These are phyloP conservation scores for Plasmodium blacklocki DNA, from an alignment of 169 alveolate genomes.

Conservation along the genomic window DNA sequence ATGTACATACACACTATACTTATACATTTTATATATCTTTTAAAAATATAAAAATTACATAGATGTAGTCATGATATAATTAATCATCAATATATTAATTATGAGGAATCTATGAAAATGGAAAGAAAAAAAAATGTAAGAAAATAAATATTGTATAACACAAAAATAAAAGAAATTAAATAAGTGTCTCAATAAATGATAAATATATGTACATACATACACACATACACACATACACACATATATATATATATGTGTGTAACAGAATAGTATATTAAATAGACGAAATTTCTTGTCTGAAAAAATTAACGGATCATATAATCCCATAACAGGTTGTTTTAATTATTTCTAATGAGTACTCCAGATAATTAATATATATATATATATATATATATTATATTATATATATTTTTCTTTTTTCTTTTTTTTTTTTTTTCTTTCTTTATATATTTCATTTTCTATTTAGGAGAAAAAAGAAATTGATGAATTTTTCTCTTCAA, in stretches of 20 bases:
- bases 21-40: not conserved
- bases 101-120: conserved; percentile 28
- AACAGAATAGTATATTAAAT: conserved; percentile 9
- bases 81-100: conserved; percentile 28
- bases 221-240: no score
- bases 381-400: not conserved
- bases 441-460: not conserved
- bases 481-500: not conserved
- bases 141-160: not conserved
- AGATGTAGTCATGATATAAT: conserved; percentile 72
- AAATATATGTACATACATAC: no score
- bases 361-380: no score
- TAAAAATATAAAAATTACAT: not conserved
- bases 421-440: not conserved
- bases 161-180: no score
- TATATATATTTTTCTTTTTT: conserved; percentile 1
- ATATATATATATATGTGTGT: not conserved
- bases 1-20: not conserved
- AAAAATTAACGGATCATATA: conserved; percentile 44
- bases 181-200: no score
- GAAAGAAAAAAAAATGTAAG: conserved; percentile 60
- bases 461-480: conserved; percentile 42
- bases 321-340: conserved; percentile 67
- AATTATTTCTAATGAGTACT: no score
- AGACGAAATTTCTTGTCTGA: conserved; percentile 47